Base-by-base conservation (phyloP, 139 green algal species). In the Pycnococcus provasolii region DNA sequence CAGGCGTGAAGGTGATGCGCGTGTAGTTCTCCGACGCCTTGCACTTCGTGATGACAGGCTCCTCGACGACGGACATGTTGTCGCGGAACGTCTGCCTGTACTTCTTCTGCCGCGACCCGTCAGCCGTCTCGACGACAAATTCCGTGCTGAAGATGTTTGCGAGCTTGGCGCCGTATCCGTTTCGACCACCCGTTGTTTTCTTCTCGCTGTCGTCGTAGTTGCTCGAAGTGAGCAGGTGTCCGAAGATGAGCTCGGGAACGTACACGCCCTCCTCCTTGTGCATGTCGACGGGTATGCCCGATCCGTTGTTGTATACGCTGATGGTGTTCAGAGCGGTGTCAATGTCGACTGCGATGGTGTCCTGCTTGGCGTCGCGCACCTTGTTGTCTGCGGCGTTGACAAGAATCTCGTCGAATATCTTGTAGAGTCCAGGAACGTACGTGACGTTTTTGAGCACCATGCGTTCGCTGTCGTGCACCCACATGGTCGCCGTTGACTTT, bases 391-490 rank as follows among this genome's bases (percentile, higher is more conserved):
- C 88, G 1, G 94, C 94, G 72, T 99, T 99, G 39, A 99, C 94
- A 42, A 99, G 71, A 62, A 99, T 97, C 80, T 99, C 94, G 68
- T 99, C 94, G 75, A 99, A 98, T 63, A 99, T 99, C 73, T 99
- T 99, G 86, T 96, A 99, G n/a, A 99, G 79, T 5, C 90, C 94
- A 11, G 94, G 94, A 1, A 88, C 88, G 44, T 83, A 94, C 4
- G 67, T 78, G 46, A 97, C 68, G n/a, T 76, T 63, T 15, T 75
- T 78, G 9, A 77, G 67, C 37, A 82, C 79, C 70, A 96, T 80
- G 9, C 46, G 53, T 4, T 58, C 58, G 5, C 37, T 88, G 57
- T 96, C 87, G 58, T 95, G 88, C 42, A 99, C 88, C 93, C 93
- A 99, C 53, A 96, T 68, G 51, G 63, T 68, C 62, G 88, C 80